Conservation (phyloP, 192 early-diverging fungal genomes). For the Gaertneriomyces sp. region DNA sequence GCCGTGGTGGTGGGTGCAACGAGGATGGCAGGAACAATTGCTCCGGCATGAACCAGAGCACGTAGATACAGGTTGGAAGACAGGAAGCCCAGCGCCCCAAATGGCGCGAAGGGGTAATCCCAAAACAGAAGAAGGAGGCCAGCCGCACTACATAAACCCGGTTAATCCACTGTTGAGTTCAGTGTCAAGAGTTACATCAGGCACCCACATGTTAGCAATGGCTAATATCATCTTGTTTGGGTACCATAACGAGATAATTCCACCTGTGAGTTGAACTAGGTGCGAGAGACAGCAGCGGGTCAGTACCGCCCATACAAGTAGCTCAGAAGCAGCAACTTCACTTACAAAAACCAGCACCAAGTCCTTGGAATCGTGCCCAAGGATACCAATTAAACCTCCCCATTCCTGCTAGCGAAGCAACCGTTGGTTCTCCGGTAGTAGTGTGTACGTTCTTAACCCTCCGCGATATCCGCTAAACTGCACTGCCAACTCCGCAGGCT, state of each 20-base stretch:
- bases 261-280: constrained; percentile 15
- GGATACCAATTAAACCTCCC: constrained; percentile 26
- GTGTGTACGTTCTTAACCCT: constrained; percentile 9
- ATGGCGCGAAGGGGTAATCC: constrained; percentile 22
- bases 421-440: neutral
- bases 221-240: constrained; percentile 1
- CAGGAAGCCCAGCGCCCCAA: constrained; percentile 14
- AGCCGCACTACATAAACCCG: constrained; percentile 8
- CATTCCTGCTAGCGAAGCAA: neutral
- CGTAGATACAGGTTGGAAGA: constrained; percentile 22
- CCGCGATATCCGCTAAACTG: neutral
- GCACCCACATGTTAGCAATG: constrained; percentile 19
- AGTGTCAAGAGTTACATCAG: neutral
- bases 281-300: neutral
- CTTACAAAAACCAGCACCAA: constrained; percentile 23
- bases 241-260: constrained; percentile 23
- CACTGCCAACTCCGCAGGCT: neutral
- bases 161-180: neutral
- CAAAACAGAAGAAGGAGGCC: constrained; percentile 22
- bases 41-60: constrained; percentile 5
- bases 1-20: constrained; percentile 21
- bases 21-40: constrained; percentile 15
- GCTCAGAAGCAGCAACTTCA: neutral
- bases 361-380: constrained; percentile 26
- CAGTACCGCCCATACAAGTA: neutral